These are phyloP conservation scores for Aureobasidium mangrovei DNA, from an alignment of 2,329 filamentous ascomycete genomes.

Conservation along the genomic window DNA sequence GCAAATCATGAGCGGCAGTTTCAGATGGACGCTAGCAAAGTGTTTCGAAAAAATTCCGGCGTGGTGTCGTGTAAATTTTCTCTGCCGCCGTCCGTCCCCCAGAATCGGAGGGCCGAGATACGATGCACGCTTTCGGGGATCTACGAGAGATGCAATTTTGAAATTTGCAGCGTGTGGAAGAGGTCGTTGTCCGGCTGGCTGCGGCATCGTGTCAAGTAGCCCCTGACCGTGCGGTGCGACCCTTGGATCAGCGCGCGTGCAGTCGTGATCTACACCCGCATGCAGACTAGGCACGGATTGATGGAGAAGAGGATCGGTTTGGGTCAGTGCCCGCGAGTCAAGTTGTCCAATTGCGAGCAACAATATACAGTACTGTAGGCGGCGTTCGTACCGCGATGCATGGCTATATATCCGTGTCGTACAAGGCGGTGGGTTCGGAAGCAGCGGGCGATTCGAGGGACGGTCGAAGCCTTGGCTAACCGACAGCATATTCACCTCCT, in stretches of 20 bases:
- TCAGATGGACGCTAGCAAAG: constrained; percentile 6
- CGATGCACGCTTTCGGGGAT: not conserved
- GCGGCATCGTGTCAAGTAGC: not conserved
- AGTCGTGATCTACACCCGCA: constrained; percentile 8
- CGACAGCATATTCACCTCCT: too few relatives aligned
- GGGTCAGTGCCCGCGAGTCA: not conserved
- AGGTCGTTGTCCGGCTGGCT: not conserved
- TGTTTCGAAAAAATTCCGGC: constrained; percentile 2
- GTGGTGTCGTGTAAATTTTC: not conserved
- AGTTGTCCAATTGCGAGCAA: too few relatives aligned
- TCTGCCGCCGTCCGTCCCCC: not conserved
- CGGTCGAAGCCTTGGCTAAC: too few relatives aligned
- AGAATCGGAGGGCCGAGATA: too few relatives aligned
- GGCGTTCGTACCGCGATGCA: too few relatives aligned
- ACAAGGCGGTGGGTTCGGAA: too few relatives aligned
- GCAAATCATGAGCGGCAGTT: constrained; percentile 5
- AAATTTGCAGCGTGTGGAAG: not conserved
- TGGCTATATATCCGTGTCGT: too few relatives aligned
- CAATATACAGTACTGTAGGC: too few relatives aligned
- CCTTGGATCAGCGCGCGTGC: constrained; percentile 10
- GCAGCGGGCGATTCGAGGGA: too few relatives aligned
- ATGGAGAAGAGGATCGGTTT: not conserved
- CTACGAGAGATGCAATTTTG: not conserved
- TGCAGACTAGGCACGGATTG: not conserved
- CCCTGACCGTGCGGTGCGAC: not conserved